These are phyloP conservation scores for Saxispiralis lemnorum DNA, from an alignment of 495 filamentous ascomycete species.

Conservation along the genomic window DNA sequence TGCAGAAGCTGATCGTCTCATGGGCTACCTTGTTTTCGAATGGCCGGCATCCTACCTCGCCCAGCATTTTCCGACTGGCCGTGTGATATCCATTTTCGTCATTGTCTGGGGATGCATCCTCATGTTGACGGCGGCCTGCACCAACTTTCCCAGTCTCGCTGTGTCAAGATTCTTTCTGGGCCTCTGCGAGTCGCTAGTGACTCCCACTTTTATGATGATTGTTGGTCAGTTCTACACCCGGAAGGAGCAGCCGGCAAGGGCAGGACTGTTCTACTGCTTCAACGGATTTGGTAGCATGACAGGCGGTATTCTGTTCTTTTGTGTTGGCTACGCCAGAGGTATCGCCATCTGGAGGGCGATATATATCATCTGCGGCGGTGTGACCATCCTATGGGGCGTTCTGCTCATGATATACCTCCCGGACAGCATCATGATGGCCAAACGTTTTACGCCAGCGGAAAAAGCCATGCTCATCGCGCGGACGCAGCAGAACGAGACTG, in stretches of 20 bases:
- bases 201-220: constrained; percentile 1
- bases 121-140: constrained; percentile 24
- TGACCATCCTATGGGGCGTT: not conserved
- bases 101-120: constrained; percentile 26
- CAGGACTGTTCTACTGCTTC: constrained; percentile 1
- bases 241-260: not conserved
- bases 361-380: not conserved
- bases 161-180: constrained; percentile 29
- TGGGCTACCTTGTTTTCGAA: not conserved
- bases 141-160: constrained; percentile 25
- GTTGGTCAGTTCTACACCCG: constrained; percentile 2
- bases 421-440: not conserved
- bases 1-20: not conserved
- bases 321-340: not conserved
- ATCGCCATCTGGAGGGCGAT: not conserved
- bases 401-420: not conserved
- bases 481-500: not conserved
- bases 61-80: not conserved
- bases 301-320: not conserved
- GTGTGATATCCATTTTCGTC: not conserved
- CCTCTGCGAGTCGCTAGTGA: not conserved
- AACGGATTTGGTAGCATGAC: not conserved
- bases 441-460: not conserved
- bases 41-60: not conserved
- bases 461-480: not conserved